Base-by-base conservation (phyloP, 345 rosid species). In the Bruguiera gymnorhiza region DNA sequence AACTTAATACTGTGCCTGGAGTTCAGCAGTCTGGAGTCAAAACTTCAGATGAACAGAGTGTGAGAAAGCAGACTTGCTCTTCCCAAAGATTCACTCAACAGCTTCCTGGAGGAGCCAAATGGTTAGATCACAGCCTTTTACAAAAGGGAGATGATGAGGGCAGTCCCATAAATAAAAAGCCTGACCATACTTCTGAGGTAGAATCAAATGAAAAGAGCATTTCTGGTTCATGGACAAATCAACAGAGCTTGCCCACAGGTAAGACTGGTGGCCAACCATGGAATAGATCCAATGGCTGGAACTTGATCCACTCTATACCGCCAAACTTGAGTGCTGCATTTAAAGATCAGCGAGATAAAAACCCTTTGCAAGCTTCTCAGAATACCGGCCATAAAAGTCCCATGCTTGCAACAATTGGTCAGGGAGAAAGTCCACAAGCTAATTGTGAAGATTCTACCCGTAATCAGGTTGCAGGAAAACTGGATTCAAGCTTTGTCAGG, bases 131-230 rank as follows among this genome's bases (percentile, higher is more conserved):
- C 31, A 77, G 82, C 79, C 64, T 59, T 69, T 51, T 75, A 62
- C 83, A 85, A 78, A 85, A 77, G 76, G 71, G 86, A 63, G 73
- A 77, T 75, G 67, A 72, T 62, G 87, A 83, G 62, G 81, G 78
- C 21, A 74, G 75, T 78, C 83, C 73, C 67, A 54, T 73, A 71
- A 66, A 65, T 70, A 84, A 78, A 72, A 84, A 80, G 78, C 70
- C 65, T 65, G 68, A 76, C 62, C 76, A 70, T 71, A 72, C 84
- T 67, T 67, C 77, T 27, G 75, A 77, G 64, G 63, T 75, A 16
- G 91, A 80, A 60, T 50, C 69, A 71, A 79, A 65, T 74, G 80
- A 53, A 48, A 80, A 75, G 74, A 71, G 75, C 43, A 54, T 64
- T 66, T 78, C 82, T 1, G 69, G 74, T 68, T 46, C 83, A 63